Evolutionary conservation across 2,329 filamentous ascomycete genomes (phyloP).

Genomic region (Fusarium clavum): DNA sequence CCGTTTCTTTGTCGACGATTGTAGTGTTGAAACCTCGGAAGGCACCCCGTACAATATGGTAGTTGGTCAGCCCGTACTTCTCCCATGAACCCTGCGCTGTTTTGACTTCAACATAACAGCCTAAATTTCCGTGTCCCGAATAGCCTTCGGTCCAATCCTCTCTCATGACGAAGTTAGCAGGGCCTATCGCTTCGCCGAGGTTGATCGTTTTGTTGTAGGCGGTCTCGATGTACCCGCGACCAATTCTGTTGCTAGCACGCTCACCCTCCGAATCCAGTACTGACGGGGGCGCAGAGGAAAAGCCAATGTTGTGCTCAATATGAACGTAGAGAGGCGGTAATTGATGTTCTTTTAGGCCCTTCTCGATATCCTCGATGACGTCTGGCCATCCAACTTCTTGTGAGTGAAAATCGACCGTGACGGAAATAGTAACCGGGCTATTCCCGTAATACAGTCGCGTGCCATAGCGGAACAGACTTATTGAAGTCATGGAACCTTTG

Average conservation of each 20-base stretch:
- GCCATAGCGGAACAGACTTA: not conserved
- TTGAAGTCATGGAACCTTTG: not conserved
- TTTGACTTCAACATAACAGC: not conserved
- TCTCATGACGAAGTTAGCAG: not conserved
- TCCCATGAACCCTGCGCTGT: not conserved
- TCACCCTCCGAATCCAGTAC: rapidly evolving
- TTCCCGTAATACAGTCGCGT: rapidly evolving
- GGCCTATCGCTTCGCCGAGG: not conserved
- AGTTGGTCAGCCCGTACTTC: not conserved
- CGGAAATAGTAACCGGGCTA: not conserved
- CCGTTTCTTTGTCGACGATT: not conserved
- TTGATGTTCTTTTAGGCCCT: not conserved
- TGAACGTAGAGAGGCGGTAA: not conserved
- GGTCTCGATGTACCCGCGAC: too few species aligned
- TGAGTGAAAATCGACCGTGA: not conserved
- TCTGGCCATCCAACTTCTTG: not conserved
- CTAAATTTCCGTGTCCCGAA: not conserved
- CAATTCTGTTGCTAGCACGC: too few species aligned
- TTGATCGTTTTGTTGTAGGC: not conserved
- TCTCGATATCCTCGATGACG: not conserved
- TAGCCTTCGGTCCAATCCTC: not conserved
- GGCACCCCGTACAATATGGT: not conserved
- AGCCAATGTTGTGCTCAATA: not conserved
- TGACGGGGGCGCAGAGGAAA: too few species aligned
- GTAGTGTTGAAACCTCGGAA: not conserved